These are phyloP conservation scores for Suhomyces panamericanus DNA, from an alignment of 1,139 yeast species.

Conservation along the genomic window DNA sequence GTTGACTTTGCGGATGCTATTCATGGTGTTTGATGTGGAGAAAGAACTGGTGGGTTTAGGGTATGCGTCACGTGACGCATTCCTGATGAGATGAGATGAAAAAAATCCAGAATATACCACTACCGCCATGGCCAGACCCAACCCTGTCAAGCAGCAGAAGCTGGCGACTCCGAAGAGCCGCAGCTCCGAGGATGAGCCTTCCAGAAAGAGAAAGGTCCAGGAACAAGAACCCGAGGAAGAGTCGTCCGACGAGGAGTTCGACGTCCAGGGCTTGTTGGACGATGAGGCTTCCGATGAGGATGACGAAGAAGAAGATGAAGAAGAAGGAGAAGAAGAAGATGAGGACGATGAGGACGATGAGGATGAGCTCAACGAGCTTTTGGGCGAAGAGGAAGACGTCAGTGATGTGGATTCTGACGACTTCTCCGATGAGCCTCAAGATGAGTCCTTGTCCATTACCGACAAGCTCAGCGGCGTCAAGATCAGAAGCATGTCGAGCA, in stretches of 20 bases:
- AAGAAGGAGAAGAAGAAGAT: constrained; percentile 26
- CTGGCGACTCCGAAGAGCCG: constrained; percentile 3
- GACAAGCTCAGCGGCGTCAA: constrained; percentile 57
- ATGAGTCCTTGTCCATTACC: constrained; percentile 50
- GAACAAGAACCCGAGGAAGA: constrained; percentile 19
- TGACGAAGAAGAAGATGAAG: constrained; percentile 22
- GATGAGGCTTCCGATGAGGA: constrained; percentile 17
- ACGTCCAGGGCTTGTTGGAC: constrained; percentile 31
- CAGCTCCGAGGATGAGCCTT: constrained; percentile 8
- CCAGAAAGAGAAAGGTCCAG: constrained; percentile 22
- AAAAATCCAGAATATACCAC: constrained; percentile 5
- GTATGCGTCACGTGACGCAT: constrained; percentile 4
- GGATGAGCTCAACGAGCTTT: constrained; percentile 57
- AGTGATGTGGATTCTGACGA: constrained; percentile 41
- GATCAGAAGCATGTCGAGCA: constrained; percentile 49
- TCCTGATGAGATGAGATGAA: constrained; percentile 10
- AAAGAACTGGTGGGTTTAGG: too few species aligned
- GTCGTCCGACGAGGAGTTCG: constrained; percentile 28
- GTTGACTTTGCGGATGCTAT: constrained; percentile 51
- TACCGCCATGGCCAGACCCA: constrained; percentile 10
- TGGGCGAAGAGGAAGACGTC: constrained; percentile 52
- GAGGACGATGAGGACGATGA: constrained; percentile 52
- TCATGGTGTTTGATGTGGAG: constrained; percentile 27
- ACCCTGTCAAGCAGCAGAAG: constrained; percentile 8
- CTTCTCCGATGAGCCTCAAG: constrained; percentile 50